phyloP scores from a whole-genome alignment of 2,329 filamentous ascomycete genomes.

The Ceratocystiopsis minuta region DNA sequence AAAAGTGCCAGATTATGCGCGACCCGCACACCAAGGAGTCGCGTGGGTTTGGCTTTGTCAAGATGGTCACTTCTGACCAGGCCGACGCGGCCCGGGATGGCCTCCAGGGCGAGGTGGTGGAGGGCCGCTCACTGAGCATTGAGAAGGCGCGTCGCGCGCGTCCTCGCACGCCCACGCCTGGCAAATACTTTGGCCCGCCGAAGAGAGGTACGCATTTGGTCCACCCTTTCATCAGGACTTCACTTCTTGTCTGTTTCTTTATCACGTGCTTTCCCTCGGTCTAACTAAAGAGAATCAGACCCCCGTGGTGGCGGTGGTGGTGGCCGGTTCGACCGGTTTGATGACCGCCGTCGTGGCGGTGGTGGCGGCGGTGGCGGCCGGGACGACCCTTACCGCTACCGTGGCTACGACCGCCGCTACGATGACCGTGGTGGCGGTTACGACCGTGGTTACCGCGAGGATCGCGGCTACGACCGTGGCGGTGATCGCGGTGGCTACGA shows the following conservation, averaged over 20 bases:
- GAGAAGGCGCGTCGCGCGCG: constrained; percentile 95
- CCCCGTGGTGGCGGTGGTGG: constrained; percentile 26
- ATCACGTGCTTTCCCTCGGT: constrained; percentile 10
- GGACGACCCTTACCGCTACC: constrained; percentile 15
- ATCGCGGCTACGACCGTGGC: constrained; percentile 17
- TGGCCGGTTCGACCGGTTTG: constrained; percentile 38
- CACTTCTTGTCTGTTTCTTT: no score
- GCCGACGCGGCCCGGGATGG: constrained; percentile 95
- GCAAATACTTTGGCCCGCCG: constrained; percentile 97
- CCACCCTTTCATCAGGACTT: no score
- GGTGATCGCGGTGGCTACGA: constrained; percentile 23
- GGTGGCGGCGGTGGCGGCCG: constrained; percentile 35
- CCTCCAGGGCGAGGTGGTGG: constrained; percentile 84
- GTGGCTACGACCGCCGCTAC: constrained; percentile 19
- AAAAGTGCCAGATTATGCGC: constrained; percentile 99
- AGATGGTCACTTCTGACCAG: constrained; percentile 91
- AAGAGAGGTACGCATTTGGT: constrained; percentile 62
- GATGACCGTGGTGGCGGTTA: constrained; percentile 17
- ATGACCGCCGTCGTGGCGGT: constrained; percentile 42
- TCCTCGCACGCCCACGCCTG: constrained; percentile 87
- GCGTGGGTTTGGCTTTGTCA: constrained; percentile 96
- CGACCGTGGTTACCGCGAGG: constrained; percentile 30
- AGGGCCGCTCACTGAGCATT: constrained; percentile 90
- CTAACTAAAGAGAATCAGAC: constrained; percentile 24
- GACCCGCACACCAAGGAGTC: constrained; percentile 98